These are phyloP conservation scores for Brassica rapa DNA, from an alignment of 345 rosid genomes.

Conservation along the genomic window DNA sequence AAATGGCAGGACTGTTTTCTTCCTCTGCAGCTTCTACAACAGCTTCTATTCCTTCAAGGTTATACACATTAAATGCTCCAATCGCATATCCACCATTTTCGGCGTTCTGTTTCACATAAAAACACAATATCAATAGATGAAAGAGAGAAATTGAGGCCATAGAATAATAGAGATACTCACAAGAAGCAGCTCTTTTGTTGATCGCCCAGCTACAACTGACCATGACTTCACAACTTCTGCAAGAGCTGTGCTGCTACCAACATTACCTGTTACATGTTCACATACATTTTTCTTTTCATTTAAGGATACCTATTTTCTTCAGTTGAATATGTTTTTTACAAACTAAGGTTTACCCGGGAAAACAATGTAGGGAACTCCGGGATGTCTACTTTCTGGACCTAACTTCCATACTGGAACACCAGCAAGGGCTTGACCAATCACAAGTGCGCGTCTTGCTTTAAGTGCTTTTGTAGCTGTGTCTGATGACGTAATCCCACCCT, in stretches of 20 bases:
- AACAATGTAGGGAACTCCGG: conserved; percentile 94
- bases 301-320: conserved; percentile 8
- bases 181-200: conserved; percentile 74
- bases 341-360: conserved; percentile 70
- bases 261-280: conserved; percentile 62
- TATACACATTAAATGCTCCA: conserved; percentile 97
- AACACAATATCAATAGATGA: conserved; percentile 35
- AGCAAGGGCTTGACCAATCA: conserved; percentile 91
- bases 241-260: conserved; percentile 75
- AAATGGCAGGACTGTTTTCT: conserved; percentile 89
- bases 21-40: conserved; percentile 97
- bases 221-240: conserved; percentile 89
- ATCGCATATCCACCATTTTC: conserved; percentile 88
- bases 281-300: neutral
- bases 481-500: conserved; percentile 99
- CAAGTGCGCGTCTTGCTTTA: conserved; percentile 81
- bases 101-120: conserved; percentile 61
- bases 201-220: conserved; percentile 63
- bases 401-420: conserved; percentile 97
- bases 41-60: conserved; percentile 92
- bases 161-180: conserved; percentile 42
- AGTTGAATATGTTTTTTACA: neutral
- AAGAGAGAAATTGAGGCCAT: conserved; percentile 3
- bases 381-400: conserved; percentile 97
- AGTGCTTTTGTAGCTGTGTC: conserved; percentile 98